phyloP scores from a whole-genome alignment of 1,284 basidiomycete genomes.

The Salmacisia buchloeana region DNA sequence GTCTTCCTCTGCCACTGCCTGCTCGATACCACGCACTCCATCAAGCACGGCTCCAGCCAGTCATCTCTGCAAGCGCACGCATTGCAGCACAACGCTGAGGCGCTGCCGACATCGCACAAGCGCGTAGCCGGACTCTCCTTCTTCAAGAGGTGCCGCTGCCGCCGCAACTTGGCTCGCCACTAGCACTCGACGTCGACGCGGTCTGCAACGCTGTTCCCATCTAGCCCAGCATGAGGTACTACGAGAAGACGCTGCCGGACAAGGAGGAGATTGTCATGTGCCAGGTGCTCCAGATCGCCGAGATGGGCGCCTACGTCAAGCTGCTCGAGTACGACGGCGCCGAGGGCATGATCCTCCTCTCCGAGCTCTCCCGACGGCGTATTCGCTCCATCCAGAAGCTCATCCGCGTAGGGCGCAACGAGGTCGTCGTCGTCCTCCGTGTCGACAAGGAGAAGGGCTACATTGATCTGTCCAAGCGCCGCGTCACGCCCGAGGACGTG shows the following conservation, averaged over 20 bases:
- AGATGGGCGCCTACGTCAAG: slow-evolving; percentile 99
- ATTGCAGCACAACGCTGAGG: too few relatives aligned
- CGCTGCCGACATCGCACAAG: neutral
- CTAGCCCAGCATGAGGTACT: slow-evolving; percentile 45
- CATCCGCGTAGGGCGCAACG: slow-evolving; percentile 93
- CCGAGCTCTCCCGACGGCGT: slow-evolving; percentile 90
- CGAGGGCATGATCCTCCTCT: slow-evolving; percentile 98
- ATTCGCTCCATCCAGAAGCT: slow-evolving; percentile 97
- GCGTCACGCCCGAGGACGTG: slow-evolving; percentile 98
- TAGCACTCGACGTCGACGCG: neutral
- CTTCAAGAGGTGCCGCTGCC: neutral
- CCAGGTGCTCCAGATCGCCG: slow-evolving; percentile 95
- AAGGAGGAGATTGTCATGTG: slow-evolving; percentile 99
- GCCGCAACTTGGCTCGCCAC: neutral
- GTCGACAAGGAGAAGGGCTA: slow-evolving; percentile 99
- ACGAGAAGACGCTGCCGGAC: slow-evolving; percentile 49
- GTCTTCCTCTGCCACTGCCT: too few relatives aligned
- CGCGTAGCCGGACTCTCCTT: neutral
- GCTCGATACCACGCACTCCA: neutral
- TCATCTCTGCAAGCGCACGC: neutral
- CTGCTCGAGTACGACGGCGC: slow-evolving; percentile 98
- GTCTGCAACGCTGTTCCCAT: neutral
- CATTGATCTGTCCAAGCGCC: slow-evolving; percentile 97
- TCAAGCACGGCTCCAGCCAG: too few relatives aligned
- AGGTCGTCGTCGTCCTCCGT: slow-evolving; percentile 94